Percentiles rank a stretch among this genome's conserved stretches.
phyloP scores from a whole-genome alignment of 768 basidiomycete species.

The Lyophyllum decastes region DNA sequence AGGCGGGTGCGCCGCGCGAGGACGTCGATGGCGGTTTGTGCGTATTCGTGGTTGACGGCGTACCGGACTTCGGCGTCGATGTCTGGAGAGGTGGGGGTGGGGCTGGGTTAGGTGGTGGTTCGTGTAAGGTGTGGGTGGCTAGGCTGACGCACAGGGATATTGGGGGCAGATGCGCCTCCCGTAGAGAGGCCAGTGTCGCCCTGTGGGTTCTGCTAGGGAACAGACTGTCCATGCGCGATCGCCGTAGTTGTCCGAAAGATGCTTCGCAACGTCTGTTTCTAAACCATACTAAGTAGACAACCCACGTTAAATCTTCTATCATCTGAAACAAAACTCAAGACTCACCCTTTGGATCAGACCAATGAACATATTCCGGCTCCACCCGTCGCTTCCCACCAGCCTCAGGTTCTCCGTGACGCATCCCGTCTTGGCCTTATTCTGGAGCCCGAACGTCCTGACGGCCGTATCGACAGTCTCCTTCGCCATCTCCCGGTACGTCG shows the following conservation, averaged over 20 bases:
- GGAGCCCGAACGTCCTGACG: conserved; percentile 73
- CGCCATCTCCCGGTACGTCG: conserved; percentile 95
- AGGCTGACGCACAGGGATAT: conserved; percentile 67
- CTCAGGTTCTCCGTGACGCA: conserved; percentile 82
- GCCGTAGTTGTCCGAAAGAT: conserved; percentile 92
- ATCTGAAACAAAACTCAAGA: too few relatives aligned
- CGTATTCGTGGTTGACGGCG: conserved; percentile 88
- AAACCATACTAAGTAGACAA: conserved; percentile 67
- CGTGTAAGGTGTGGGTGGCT: background rate
- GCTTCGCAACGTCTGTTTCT: conserved; percentile 89
- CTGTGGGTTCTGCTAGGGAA: conserved; percentile 75
- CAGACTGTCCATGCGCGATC: conserved; percentile 97
- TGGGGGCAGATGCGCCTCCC: conserved; percentile 68
- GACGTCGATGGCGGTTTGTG: conserved; percentile 88
- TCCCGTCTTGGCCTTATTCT: conserved; percentile 49
- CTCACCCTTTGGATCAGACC: conserved; percentile 87
- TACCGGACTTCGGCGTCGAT: conserved; percentile 94
- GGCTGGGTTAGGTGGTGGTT: background rate
- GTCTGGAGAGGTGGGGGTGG: conserved; percentile 37
- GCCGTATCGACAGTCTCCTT: conserved; percentile 92
- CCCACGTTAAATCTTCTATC: too few relatives aligned
- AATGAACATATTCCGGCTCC: conserved; percentile 97
- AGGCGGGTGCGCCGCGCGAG: conserved; percentile 90
- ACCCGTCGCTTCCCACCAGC: conserved; percentile 90
- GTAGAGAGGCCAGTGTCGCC: conserved; percentile 82